phyloP scores from a whole-genome alignment of 108 stramenopile genomes.

The Nitzschia sp. region DNA sequence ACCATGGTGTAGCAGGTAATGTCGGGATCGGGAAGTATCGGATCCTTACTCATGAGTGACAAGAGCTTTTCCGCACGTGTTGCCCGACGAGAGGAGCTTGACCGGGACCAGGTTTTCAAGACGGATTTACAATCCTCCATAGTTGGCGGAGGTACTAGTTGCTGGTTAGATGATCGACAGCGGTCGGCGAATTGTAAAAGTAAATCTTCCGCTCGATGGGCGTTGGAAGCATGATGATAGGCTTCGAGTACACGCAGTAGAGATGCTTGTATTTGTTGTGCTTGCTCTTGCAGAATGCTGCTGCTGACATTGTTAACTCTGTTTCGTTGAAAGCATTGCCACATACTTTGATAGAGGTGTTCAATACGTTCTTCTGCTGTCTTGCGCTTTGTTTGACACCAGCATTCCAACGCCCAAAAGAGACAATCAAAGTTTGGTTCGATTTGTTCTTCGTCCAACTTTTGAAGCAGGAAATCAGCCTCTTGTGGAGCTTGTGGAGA shows the following conservation, averaged over 20 bases:
- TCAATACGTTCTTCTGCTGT: slow-evolving; percentile 23
- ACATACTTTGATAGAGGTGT: not conserved
- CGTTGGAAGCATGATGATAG: slow-evolving; percentile 16
- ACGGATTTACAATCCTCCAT: slow-evolving; percentile 26
- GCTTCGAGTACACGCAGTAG: slow-evolving; percentile 20
- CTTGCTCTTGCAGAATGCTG: not conserved
- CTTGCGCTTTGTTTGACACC: slow-evolving; percentile 21
- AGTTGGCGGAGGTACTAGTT: slow-evolving; percentile 13
- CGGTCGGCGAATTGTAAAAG: slow-evolving; percentile 19
- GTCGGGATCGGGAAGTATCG: slow-evolving; percentile 20
- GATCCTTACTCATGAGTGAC: slow-evolving; percentile 12
- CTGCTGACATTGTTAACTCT: not conserved
- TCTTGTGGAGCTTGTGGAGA: slow-evolving; percentile 8
- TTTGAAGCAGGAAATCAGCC: slow-evolving; percentile 13
- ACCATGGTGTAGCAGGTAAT: slow-evolving; percentile 32
- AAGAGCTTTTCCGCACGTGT: slow-evolving; percentile 31
- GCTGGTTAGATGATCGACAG: not conserved
- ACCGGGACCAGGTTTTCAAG: slow-evolving; percentile 25
- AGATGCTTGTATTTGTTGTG: not conserved
- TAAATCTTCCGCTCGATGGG: slow-evolving; percentile 31
- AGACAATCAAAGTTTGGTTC: slow-evolving; percentile 17
- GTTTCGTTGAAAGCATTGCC: not conserved
- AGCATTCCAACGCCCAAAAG: slow-evolving; percentile 19
- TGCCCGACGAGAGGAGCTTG: slow-evolving; percentile 24
- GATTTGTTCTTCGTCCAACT: not conserved